Base-by-base conservation (phyloP, 768 basidiomycete species). In the Russula virescens region DNA sequence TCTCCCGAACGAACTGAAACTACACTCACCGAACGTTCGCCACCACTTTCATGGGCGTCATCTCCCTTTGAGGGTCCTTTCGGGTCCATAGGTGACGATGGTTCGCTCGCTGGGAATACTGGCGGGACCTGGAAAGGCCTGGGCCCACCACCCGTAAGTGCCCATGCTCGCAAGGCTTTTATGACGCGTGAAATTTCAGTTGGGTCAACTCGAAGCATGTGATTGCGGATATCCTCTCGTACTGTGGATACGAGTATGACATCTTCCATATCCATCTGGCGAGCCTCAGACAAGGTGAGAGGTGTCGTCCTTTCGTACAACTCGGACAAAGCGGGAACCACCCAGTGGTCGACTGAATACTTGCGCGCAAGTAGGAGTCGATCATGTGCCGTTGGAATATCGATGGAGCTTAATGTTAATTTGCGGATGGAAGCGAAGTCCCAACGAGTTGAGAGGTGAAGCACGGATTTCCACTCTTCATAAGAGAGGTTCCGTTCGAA, bases 401-500 rank as follows among this genome's bases (percentile, higher is more conserved):
- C 13, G 26, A 58, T 26, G 16, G 31, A 31, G 18, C 19, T 34
- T 13, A 62, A 16, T 6, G 61, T 49, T 10, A 65, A 28, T 11
- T 38, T 35, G 68, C 62, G 75, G 68, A 66, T 69, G 47, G 54
- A 63, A 34, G 62, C 71, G 64, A 62, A 72, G 57, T 58, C 72
- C 74, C 31, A 78, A 50, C 21, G 74, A 64, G 69, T 61, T 10
- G 70, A 51, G 11, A 45, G 26, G 26, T 23, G 34, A 49, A 59
- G 28, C 19, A 73, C 64, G 14, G 70, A 68, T 13, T 63, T 60
- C 68, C 73, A 72, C 25, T 68, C 55, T 25, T 57, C 46, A 23
- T 35, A 47, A 16, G 21, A 35, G 55, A 35, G 55, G 31, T 23
- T 23, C 13, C 25, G 13, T 38, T 38, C 51, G 35, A 53, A 53